Evolutionary conservation across 768 basidiomycete species (phyloP), one percentile per base, ranked within the genome.

Genomic region (Phlegmacium glaucopus): DNA sequence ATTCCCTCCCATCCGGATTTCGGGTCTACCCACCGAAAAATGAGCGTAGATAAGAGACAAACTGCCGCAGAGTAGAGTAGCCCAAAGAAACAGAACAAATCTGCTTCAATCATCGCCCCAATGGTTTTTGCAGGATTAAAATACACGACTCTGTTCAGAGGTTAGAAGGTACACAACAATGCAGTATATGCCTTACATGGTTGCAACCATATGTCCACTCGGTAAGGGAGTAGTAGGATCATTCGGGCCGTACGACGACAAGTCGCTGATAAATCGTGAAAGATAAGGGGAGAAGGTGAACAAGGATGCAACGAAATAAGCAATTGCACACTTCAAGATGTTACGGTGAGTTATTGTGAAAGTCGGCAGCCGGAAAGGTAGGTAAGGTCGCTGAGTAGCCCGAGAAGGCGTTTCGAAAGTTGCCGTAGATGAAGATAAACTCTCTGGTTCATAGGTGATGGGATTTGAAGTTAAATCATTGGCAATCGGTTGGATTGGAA

Each of bases 51-150:
- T 7, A 80, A 69, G 10, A 93, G 68, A 47, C 83, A 90, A 27
- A 94, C 78, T 48, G 86, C 67, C 0, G 86, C 75, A 4, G 93
- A 78, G 53, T 87, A 88, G 0, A 85, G 40, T 36, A 90, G 70
- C 1, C 85, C 83, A 56, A 82, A 68, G 28, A 87, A 55, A 60
- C 90, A 96, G 64, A 79, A 94, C 6, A 87, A 68, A 56, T 92
- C 84, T 9, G 94, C 91, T 61, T 97, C 91, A 35, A 95, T 64
- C 94, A 98, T 98, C 0, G 78, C 87, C 4, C 95, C 96, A 4
- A 88, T 71, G 0, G 92, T 94, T 60, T 95, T 94, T 22, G 94
- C 94, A 4, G 95, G 95, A 56, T 94, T 92, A 64, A 83, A 97
- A 65, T 97, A 94, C 0, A 90, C 87, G 4, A 81, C 81, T 49